Evolutionary conservation across 441 rosid genomes (phyloP), one percentile per base, ranked within the genome.

Genomic region (Populus trichocarpa): DNA sequence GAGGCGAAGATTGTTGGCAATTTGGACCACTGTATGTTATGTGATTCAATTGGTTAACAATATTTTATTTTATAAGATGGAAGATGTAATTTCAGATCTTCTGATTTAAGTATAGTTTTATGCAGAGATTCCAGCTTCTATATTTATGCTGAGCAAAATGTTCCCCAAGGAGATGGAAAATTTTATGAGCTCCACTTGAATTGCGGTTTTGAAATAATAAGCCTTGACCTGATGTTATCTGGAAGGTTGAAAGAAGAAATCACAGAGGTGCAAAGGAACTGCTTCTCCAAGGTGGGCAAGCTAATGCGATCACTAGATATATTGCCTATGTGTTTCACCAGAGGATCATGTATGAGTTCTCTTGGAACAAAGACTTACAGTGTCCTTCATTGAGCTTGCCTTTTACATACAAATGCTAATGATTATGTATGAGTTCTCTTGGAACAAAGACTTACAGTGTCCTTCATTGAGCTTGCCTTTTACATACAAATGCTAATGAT

Each of bases 1-100:
- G 36, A 16, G 18, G n/a, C 53, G 64, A 66, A 50, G 75, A 81
- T 72, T 77, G 57, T 46, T 35, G 75, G 74, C 66, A 46, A 64
- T 30, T 30, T 30, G 32, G 32, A 30, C 65, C 20, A 57, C 33
- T 32, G 64, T 61, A 38, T 50, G 36, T 72, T 20, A 71, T 33
- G n/a, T 67, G 30, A n/a, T 36, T 67, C 13, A 67, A 67, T 6
- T 32, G 68, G 68, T 35, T 72, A 33, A 4, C 23, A 25, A 6
- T 6, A 14, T 22, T 35, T 23, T 8, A 30, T 73, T 33, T 33
- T 35, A 5, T 72, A 26, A 33, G 13, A 7, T 3, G 13, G 68
- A 32, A 53, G 61, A 7, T 30, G 26, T 66, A 71, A 32, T 32
- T 3, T 38, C 67, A 32, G 32, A 67, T 65, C 63, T 23, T 64